Evolutionary conservation across 2,329 filamentous ascomycete species (phyloP).

Genomic region (Exophiala xenobiotica): DNA sequence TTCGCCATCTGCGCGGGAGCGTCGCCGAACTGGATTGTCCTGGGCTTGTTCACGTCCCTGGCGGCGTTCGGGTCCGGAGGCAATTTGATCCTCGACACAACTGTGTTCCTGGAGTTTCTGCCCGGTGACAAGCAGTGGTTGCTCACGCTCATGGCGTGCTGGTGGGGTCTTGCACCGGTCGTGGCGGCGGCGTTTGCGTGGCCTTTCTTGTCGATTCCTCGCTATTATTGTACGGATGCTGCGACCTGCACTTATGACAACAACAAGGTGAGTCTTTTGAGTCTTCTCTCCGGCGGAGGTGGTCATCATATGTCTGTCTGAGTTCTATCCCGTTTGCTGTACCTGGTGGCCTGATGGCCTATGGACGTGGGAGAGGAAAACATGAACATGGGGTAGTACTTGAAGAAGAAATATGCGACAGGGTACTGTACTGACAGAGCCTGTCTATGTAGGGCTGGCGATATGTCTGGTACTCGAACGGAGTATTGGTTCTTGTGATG

Average conservation of each 20-base stretch:
- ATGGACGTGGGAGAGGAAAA: too few species aligned
- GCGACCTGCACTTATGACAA: conserved; percentile 50
- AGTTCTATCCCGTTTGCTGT: neutral
- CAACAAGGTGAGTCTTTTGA: conserved; percentile 39
- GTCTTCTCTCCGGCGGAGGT: too few species aligned
- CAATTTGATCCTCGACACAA: conserved; percentile 37
- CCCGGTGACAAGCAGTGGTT: conserved; percentile 63
- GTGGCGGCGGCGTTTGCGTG: conserved; percentile 28
- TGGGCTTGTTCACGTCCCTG: conserved; percentile 25
- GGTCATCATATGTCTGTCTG: too few species aligned
- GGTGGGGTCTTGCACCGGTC: conserved; percentile 36
- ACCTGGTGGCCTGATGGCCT: too few species aligned
- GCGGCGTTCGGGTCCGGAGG: conserved; percentile 38
- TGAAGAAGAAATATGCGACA: too few species aligned
- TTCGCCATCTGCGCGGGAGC: conserved; percentile 66
- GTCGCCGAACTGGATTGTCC: conserved; percentile 55
- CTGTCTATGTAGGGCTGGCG: conserved; percentile 61
- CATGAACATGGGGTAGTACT: too few species aligned
- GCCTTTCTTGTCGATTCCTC: conserved; percentile 24
- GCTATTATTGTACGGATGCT: conserved; percentile 28
- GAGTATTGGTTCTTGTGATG: conserved; percentile 68
- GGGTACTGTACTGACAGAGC: neutral
- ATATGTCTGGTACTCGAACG: conserved; percentile 69
- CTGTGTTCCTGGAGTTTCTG: conserved; percentile 59
- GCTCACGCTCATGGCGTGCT: conserved; percentile 36